These are phyloP conservation scores for Carallia pectinifolia DNA, from an alignment of 345 rosid species.

Conservation along the genomic window DNA sequence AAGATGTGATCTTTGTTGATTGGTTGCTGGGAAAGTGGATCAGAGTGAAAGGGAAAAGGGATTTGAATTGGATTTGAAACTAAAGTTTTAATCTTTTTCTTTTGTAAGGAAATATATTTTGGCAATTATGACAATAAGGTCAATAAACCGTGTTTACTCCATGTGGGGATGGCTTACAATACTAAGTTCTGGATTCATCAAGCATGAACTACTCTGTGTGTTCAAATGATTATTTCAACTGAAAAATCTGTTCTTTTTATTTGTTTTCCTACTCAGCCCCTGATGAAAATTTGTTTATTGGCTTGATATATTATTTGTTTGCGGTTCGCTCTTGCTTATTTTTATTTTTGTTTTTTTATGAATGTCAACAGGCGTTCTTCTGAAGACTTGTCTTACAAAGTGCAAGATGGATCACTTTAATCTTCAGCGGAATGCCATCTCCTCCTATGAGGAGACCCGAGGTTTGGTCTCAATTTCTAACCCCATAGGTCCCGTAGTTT, in stretches of 20 bases:
- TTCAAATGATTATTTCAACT: too few species aligned
- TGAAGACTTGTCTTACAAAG: conserved; percentile 27
- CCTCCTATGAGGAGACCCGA: conserved; percentile 49
- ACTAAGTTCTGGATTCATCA: background rate
- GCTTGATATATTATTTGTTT: too few species aligned
- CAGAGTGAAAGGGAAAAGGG: background rate
- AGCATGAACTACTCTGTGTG: background rate
- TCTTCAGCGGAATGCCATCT: conserved; percentile 72
- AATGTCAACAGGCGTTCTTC: conserved; percentile 46
- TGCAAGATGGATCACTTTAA: conserved; percentile 70
- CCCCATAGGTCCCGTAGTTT: conserved; percentile 55
- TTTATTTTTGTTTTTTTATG: background rate
- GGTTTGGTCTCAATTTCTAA: conserved; percentile 47
- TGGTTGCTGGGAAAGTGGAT: conserved; percentile 7
- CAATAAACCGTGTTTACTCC: too few species aligned
- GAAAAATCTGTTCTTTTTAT: background rate
- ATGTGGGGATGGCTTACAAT: too few species aligned
- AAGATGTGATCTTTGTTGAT: conserved; percentile 6
- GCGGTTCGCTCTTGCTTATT: background rate
- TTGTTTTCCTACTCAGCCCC: background rate
- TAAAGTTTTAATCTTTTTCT: too few species aligned
- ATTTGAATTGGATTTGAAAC: background rate
- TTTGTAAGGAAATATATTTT: too few species aligned
- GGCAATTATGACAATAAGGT: too few species aligned
- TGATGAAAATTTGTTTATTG: too few species aligned